Base-by-base conservation (phyloP, 306 rosid genomes). In the Quercus parvula region DNA sequence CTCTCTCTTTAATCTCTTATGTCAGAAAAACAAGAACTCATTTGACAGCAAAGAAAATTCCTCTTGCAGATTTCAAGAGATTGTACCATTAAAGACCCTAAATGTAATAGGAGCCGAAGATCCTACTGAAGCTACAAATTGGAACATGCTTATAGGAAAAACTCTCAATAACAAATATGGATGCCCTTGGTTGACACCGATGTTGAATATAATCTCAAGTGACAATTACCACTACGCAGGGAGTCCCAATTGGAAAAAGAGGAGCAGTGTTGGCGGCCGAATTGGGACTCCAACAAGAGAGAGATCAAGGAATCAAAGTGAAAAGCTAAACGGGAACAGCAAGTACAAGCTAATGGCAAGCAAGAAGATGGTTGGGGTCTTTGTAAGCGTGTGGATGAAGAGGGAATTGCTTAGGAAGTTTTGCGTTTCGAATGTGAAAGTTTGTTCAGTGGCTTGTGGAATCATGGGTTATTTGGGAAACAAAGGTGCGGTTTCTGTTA, bases 361-460 rank as follows among this genome's bases (percentile, higher is more conserved):
- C 87, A 95, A 93, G 90, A 93, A 95, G 87, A 93, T 93, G 99
- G 99, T 95, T 46, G 98, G 99, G 70, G 95, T 95, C 19, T 95
- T 93, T 66, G 78, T 89, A 15, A 91, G 96, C 71, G 98, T 95
- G 49, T 95, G 99, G 99, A 63, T 93, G 75, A 93, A 70, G 75
- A 84, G 79, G 74, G 91, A 91, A 68, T 68, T 93, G 79, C 69
- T 87, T 33, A 81, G 83, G 4, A 95, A 88, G 82, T 79, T 84
- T 52, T 24, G 86, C 78, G 78, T 95, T 19, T 90, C 98, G 25
- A 83, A 91, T 68, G 98, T 91, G 73, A 95, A 88, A 56, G 98
- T 95, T 22, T 84, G 92, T 51, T 90, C 94, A 0, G 98, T 95
- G 84, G 98, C 96, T 5, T 95, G 99, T 75, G 99, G 99, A 58